Conservation (phyloP, 169 alveolate species). For the Plasmodium yoelii region DNA sequence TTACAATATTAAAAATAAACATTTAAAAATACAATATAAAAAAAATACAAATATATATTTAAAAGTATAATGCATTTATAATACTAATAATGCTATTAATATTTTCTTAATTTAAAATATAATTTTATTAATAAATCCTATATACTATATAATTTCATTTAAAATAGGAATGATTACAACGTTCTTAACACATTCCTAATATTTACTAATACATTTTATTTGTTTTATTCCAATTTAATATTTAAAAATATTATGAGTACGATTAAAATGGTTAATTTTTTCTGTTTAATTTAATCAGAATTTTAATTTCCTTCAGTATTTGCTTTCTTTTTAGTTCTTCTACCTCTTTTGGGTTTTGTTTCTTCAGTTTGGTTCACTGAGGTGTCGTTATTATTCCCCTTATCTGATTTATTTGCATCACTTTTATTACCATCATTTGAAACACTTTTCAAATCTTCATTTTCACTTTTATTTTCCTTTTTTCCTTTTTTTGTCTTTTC, state of each 20-base stretch:
- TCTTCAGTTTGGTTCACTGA: conserved; percentile 27
- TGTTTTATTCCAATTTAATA: conserved; percentile 19
- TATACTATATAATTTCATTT: conserved; percentile 11
- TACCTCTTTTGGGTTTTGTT: conserved; percentile 57
- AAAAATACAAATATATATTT: conserved; percentile 19
- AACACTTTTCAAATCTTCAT: conserved; percentile 48
- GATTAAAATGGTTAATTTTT: conserved; percentile 43
- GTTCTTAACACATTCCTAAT: conserved; percentile 17
- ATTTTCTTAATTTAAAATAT: conserved; percentile 30
- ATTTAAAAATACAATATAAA: conserved; percentile 20
- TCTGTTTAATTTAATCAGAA: conserved; percentile 26
- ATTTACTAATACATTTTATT: conserved; percentile 22
- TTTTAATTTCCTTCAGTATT: conserved; percentile 8
- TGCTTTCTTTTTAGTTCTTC: conserved; percentile 40
- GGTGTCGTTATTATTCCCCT: conserved; percentile 43
- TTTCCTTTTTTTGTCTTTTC: conserved; percentile 30
- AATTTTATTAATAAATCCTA: conserved; percentile 28
- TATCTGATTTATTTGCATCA: conserved; percentile 36
- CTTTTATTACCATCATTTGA: conserved; percentile 65
- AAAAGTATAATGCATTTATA: conserved; percentile 22
- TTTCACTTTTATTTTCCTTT: conserved; percentile 31
- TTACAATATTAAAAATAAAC: conserved; percentile 30
- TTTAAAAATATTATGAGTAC: conserved; percentile 28
- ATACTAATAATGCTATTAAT: conserved; percentile 36
- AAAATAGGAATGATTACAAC: conserved; percentile 19